Percentiles rank a stretch among this genome's conserved stretches.
phyloP scores from a whole-genome alignment of 2,329 filamentous ascomycete species.

The Sphaerulina vaccinii region DNA sequence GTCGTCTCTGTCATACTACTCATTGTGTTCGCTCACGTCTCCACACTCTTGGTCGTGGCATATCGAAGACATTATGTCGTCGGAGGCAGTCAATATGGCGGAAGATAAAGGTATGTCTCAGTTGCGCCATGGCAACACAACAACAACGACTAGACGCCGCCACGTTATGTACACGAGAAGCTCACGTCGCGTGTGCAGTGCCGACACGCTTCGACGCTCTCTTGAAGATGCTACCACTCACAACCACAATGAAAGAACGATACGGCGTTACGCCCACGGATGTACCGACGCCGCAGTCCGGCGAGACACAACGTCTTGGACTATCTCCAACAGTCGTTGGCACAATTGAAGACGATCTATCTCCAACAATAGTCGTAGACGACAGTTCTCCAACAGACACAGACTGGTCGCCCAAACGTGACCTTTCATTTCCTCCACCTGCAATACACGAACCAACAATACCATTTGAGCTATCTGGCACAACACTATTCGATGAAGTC shows the following conservation, averaged over 20 bases:
- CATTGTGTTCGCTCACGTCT: constrained; percentile 7
- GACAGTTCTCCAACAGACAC: constrained; percentile 6
- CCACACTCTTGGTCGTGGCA: constrained; percentile 9
- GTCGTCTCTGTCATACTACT: constrained; percentile 6
- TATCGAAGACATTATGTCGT: constrained; percentile 2
- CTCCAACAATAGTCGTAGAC: neutral
- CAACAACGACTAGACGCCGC: neutral
- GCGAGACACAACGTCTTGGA: neutral
- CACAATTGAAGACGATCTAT: neutral
- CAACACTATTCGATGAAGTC: constrained; percentile 19
- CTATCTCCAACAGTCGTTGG: neutral
- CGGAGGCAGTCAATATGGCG: constrained; percentile 3
- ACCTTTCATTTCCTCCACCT: neutral
- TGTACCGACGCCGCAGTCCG: neutral
- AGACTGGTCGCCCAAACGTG: neutral
- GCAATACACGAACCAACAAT: neutral
- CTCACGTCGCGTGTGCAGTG: constrained; percentile 1
- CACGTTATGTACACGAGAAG: neutral
- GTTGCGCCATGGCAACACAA: neutral
- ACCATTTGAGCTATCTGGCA: constrained; percentile 6
- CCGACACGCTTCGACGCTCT: constrained; percentile 1
- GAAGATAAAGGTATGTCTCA: constrained; percentile 3
- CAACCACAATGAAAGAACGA: constrained; percentile 3
- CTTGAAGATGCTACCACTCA: neutral
- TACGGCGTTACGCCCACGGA: neutral